Evolutionary conservation across 2,329 filamentous ascomycete species (phyloP), one percentile per base, ranked within the genome.

Genomic region (Colletotrichum musicola): DNA sequence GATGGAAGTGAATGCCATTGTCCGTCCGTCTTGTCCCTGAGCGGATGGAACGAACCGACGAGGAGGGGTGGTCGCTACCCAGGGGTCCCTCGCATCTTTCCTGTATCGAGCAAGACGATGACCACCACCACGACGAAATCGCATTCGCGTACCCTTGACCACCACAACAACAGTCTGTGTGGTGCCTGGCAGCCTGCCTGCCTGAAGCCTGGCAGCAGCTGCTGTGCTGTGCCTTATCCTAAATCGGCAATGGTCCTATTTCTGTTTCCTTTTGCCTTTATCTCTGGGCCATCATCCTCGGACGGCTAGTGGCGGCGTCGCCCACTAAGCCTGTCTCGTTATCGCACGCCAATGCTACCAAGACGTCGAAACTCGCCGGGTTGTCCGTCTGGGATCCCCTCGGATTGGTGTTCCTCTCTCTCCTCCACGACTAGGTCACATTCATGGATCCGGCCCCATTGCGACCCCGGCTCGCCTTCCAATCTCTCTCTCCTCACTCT

Each of bases 231-330:
- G 65, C 54, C 62, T 59, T 58, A 49, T 30, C 65, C 62, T 25
- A 47, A 38, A 65, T n/a, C 22, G 54, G 65, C 14, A 65, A 49
- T 35, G 55, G 42, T 55, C 42, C 62, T 65, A 55, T 64, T 68
- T 50, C 61, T 68, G 61, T 55, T 68, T 64, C 49, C 27, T 65
- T 60, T 65, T 65, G 55, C 62, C 65, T 68, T 65, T 65, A 68
- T 68, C 65, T 68, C 62, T 65, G 56, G 49, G 30, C 62, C 55
- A 65, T 56, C 62, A 65, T 56, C 62, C 65, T 61, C 35, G 62
- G 50, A 60, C 56, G 62, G 54, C 55, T 68, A 65, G 55, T 49
- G 65, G 65, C 65, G 65, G 65, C 65, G 65, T 60, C 49, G 61
- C 35, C 65, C 55, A 61, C 65, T 65, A 68, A 68, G 38, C 55